phyloP scores from a whole-genome alignment of 257 asterid genomes.

The Solanum bulbocastanum region DNA sequence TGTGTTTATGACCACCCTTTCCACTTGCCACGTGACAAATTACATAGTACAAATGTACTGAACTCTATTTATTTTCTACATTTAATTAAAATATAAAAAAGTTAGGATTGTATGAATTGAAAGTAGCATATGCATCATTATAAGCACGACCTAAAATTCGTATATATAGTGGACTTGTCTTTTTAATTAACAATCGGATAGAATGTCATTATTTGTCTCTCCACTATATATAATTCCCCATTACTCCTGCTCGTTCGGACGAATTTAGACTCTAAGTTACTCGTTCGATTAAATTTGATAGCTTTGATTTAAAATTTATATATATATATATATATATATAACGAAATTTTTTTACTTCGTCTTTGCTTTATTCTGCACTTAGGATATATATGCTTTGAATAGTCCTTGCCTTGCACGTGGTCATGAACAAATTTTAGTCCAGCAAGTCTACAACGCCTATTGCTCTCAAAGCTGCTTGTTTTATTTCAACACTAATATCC shows the following conservation, averaged over 20 bases:
- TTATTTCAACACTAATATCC: background rate
- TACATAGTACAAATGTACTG: background rate
- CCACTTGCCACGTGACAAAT: background rate
- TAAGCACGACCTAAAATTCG: background rate
- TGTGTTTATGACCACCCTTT: background rate
- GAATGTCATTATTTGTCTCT: background rate
- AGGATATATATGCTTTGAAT: background rate
- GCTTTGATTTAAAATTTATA: conserved; percentile 11
- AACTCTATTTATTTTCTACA: background rate
- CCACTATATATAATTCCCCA: conserved; percentile 8
- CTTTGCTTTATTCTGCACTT: background rate
- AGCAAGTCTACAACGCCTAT: background rate
- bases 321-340: no score
- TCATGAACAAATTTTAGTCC: background rate
- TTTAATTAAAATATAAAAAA: no score
- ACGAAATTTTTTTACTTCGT: no score
- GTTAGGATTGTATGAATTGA: background rate
- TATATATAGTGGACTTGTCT: background rate
- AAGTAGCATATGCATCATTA: background rate
- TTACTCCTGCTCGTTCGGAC: conserved; percentile 23
- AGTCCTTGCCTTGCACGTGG: background rate
- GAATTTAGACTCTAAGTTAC: conserved; percentile 9
- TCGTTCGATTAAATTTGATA: conserved; percentile 42
- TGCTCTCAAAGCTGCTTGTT: background rate
- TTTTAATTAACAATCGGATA: background rate